A percentile compares a stretch with the other conserved stretches of the same genome.
phyloP scores from a whole-genome alignment of 2,329 filamentous ascomycete species.

The Epichloe uncinata region DNA sequence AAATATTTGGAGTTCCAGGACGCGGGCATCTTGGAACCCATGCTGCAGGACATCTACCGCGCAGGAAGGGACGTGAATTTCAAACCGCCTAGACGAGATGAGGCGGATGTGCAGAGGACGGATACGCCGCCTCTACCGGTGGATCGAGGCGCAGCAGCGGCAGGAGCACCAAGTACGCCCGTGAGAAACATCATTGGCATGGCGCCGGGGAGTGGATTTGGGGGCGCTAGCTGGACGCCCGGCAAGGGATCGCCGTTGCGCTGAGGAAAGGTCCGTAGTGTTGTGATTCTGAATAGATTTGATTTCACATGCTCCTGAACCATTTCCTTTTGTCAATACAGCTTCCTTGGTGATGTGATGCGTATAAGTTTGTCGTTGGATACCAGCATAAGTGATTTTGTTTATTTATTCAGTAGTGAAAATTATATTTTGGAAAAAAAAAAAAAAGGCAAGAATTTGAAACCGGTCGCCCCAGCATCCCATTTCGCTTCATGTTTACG shows the following conservation, averaged over 20 bases:
- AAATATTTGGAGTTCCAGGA: conserved; percentile 86
- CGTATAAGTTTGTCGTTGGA: background rate
- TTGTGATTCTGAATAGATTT: background rate
- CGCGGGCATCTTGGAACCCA: conserved; percentile 68
- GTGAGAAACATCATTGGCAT: conserved; percentile 24
- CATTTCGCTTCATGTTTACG: background rate
- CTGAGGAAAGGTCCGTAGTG: conserved; percentile 1
- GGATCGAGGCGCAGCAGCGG: conserved; percentile 17
- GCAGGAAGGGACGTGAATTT: conserved; percentile 35
- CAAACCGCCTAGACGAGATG: conserved; percentile 36
- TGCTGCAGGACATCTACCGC: conserved; percentile 75
- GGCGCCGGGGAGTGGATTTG: conserved; percentile 23
- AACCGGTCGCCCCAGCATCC: background rate
- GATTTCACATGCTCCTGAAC: too few relatives aligned
- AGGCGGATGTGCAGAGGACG: conserved; percentile 29
- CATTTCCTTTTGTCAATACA: too few relatives aligned
- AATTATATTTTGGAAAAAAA: background rate
- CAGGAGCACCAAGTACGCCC: conserved; percentile 32
- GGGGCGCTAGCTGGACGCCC: conserved; percentile 29
- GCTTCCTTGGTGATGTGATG: too few relatives aligned
- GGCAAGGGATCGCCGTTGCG: conserved; percentile 29
- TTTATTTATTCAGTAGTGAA: background rate
- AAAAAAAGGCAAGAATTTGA: background rate
- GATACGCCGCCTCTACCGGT: conserved; percentile 39
- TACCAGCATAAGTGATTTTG: background rate